Percentiles rank a stretch among this genome's conserved stretches.
These are phyloP conservation scores for Astraeus odoratus DNA, from an alignment of 768 basidiomycete genomes.

Conservation along the genomic window DNA sequence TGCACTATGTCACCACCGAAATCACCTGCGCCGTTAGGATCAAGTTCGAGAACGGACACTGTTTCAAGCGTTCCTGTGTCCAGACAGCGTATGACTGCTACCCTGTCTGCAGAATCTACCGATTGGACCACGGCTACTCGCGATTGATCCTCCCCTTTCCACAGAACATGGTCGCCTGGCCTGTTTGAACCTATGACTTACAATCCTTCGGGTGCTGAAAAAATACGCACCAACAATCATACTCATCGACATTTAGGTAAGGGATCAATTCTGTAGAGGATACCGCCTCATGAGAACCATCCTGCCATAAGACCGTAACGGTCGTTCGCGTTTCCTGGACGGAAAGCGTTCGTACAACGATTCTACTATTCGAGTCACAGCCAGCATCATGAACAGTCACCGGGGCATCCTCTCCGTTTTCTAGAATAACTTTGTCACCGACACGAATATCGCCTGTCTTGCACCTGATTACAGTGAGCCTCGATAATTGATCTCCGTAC, in stretches of 20 bases:
- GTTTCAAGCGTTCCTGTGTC: conserved; percentile 52
- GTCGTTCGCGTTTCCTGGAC: conserved; percentile 69
- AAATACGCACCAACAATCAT: conserved; percentile 72
- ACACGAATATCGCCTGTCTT: conserved; percentile 64
- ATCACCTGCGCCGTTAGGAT: conserved; percentile 70
- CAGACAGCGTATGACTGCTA: conserved; percentile 55
- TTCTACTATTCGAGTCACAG: conserved; percentile 34
- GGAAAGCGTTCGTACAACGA: conserved; percentile 51
- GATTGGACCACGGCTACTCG: conserved; percentile 71
- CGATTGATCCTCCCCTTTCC: conserved; percentile 66
- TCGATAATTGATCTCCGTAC: conserved; percentile 54
- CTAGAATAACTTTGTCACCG: conserved; percentile 64
- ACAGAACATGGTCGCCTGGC: conserved; percentile 89
- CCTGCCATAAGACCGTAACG: conserved; percentile 81
- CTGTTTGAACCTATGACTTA: conserved; percentile 29
- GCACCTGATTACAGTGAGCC: conserved; percentile 57
- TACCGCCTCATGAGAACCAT: conserved; percentile 60
- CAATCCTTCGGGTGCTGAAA: background rate
- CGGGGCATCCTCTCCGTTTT: conserved; percentile 40
- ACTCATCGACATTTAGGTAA: conserved; percentile 84
- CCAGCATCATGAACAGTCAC: conserved; percentile 56
- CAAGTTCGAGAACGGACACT: conserved; percentile 82
- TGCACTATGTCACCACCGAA: conserved; percentile 35
- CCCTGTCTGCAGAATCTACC: conserved; percentile 66
- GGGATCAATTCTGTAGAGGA: conserved; percentile 66